Conservation (phyloP, 1,139 yeast genomes). For the Petasospora fabianii region DNA sequence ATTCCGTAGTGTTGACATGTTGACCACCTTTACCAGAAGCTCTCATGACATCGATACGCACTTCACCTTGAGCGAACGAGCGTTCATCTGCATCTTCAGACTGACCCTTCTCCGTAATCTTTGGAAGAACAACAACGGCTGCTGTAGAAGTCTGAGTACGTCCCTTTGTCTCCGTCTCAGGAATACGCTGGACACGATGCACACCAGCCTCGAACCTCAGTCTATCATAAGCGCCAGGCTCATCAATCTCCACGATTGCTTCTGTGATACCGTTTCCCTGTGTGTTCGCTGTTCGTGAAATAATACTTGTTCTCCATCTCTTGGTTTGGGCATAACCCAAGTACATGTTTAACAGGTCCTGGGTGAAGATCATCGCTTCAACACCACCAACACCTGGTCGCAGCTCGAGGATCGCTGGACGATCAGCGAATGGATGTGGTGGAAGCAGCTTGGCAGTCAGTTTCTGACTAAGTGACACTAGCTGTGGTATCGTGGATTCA, state of each 20-base stretch:
- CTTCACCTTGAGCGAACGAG: constrained; percentile 80
- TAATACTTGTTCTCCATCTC: constrained; percentile 62
- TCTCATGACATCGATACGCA: constrained; percentile 91
- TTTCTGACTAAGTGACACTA: constrained; percentile 35
- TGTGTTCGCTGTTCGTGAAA: constrained; percentile 53
- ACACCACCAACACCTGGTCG: constrained; percentile 97
- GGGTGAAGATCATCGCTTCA: constrained; percentile 86
- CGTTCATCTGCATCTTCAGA: constrained; percentile 63
- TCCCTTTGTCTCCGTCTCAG: constrained; percentile 91
- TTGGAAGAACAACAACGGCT: constrained; percentile 91
- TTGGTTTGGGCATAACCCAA: constrained; percentile 59
- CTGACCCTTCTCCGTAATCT: constrained; percentile 54
- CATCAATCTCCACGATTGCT: constrained; percentile 70
- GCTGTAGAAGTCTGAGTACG: constrained; percentile 94
- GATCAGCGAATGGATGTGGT: constrained; percentile 70
- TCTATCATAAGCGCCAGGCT: constrained; percentile 70
- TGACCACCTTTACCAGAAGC: constrained; percentile 99
- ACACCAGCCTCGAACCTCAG: constrained; percentile 91
- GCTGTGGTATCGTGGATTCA: constrained; percentile 28
- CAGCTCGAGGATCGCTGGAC: constrained; percentile 75
- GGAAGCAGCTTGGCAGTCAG: constrained; percentile 67
- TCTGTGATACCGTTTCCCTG: constrained; percentile 69
- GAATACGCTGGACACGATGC: constrained; percentile 92
- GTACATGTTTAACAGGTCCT: constrained; percentile 80
- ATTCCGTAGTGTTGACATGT: constrained; percentile 96